Evolutionary conservation across 208 protist species (phyloP).

Genomic region (Strigomonas culicis): DNA sequence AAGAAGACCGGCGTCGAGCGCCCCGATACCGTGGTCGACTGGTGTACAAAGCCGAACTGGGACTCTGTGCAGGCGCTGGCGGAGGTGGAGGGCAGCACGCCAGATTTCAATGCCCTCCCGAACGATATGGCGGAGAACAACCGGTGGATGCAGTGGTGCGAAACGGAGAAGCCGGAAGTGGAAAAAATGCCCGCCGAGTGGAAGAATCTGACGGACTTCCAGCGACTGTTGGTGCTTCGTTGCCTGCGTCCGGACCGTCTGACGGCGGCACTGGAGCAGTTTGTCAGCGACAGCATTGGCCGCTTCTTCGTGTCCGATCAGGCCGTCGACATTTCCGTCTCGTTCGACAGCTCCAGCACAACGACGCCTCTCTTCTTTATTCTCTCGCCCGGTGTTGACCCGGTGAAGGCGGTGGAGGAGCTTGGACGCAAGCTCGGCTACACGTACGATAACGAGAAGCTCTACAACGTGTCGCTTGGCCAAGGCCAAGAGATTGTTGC

Average conservation of each 20-base stretch:
- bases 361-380: conserved; percentile 99
- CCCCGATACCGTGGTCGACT: conserved; percentile 89
- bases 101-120: conserved; percentile 85
- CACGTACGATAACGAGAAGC: conserved; percentile 93
- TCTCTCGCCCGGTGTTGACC: conserved; percentile 98
- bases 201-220: conserved; percentile 95
- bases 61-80: conserved; percentile 88
- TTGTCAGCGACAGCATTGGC: conserved; percentile 93
- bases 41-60: conserved; percentile 92
- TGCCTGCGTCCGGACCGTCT: conserved; percentile 97
- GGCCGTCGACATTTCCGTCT: conserved; percentile 92
- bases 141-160: conserved; percentile 90
- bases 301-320: conserved; percentile 94
- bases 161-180: conserved; percentile 89
- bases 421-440: conserved; percentile 94
- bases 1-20: conserved; percentile 84
- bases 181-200: conserved; percentile 93
- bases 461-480: conserved; percentile 97
- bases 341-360: conserved; percentile 93
- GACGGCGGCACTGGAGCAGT: conserved; percentile 91
- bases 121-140: conserved; percentile 91
- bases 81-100: conserved; percentile 86
- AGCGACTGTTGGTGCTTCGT: conserved; percentile 95
- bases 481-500: conserved; percentile 98
- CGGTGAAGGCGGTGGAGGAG: conserved; percentile 93